phyloP scores from a whole-genome alignment of 202 grass and related monocot genomes.

The Panicum virgatum region DNA sequence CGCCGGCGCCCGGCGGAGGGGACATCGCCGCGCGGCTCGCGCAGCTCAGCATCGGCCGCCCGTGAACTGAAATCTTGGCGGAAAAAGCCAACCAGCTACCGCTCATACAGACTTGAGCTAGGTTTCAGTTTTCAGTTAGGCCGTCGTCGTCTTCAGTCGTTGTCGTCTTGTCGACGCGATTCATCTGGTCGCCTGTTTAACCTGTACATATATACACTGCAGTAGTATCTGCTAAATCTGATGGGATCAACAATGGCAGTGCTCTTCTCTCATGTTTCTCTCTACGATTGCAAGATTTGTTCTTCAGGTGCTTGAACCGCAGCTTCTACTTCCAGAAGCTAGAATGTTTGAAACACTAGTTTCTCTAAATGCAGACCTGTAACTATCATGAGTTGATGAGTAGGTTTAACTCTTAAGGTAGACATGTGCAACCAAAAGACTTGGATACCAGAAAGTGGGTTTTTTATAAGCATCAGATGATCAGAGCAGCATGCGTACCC shows the following conservation, averaged over 20 bases:
- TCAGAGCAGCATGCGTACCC: background rate
- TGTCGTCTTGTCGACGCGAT: background rate
- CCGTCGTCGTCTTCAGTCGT: background rate
- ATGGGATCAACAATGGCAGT: background rate
- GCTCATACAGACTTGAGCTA: too few species aligned
- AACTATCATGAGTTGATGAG: background rate
- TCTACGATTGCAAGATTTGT: background rate
- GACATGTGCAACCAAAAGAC: background rate
- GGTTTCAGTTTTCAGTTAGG: background rate
- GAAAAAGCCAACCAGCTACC: background rate
- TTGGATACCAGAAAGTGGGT: background rate
- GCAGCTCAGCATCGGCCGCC: slow-evolving; percentile 17
- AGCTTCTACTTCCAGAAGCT: background rate
- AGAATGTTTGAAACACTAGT: background rate
- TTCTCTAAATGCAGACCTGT: background rate
- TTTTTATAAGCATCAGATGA: background rate
- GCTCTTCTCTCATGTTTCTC: background rate
- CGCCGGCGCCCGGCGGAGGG: background rate
- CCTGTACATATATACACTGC: background rate
- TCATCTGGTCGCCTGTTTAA: background rate
- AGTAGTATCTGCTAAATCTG: too few species aligned
- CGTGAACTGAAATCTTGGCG: background rate
- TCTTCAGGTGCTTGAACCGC: background rate
- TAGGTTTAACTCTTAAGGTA: background rate
- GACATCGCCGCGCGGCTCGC: slow-evolving; percentile 21